These are phyloP conservation scores for Trametes villosa DNA, from an alignment of 768 basidiomycete species.

Conservation along the genomic window DNA sequence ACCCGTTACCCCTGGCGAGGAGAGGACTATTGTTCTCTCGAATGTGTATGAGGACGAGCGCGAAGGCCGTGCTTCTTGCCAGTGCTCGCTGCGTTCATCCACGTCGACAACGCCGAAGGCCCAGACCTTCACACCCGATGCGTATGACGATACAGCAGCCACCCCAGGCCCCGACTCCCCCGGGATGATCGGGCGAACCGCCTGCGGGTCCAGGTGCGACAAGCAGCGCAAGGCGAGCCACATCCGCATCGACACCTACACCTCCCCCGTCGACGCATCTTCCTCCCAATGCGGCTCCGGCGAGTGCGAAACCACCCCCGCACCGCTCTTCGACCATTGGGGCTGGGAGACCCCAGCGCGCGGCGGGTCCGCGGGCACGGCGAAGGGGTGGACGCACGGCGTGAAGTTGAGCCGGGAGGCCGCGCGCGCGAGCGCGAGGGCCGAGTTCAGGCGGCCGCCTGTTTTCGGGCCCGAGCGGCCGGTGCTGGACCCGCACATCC, in stretches of 20 bases:
- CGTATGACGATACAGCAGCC: background rate
- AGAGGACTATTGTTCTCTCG: background rate
- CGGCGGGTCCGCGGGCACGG: background rate
- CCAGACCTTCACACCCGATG: background rate
- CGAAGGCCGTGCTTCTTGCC: background rate
- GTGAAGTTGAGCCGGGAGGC: background rate
- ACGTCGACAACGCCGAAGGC: background rate
- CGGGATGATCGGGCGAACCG: background rate
- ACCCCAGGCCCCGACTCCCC: background rate
- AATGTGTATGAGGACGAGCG: background rate
- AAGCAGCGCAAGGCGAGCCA: too few species aligned
- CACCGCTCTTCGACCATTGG: background rate
- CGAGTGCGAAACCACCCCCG: too few species aligned
- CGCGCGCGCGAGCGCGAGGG: background rate
- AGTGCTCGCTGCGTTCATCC: background rate
- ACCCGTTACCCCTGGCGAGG: background rate
- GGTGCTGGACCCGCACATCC: constrained; percentile 43
- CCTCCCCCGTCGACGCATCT: too few species aligned
- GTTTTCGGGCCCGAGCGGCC: constrained; percentile 47
- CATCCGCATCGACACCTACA: too few species aligned
- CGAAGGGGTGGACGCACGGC: background rate
- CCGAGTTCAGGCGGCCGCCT: constrained; percentile 30
- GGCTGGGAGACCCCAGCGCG: background rate
- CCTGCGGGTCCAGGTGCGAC: too few species aligned
- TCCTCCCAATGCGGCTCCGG: too few species aligned